Evolutionary conservation across 257 asterid species (phyloP).

Genomic region (Echites panduratus): DNA sequence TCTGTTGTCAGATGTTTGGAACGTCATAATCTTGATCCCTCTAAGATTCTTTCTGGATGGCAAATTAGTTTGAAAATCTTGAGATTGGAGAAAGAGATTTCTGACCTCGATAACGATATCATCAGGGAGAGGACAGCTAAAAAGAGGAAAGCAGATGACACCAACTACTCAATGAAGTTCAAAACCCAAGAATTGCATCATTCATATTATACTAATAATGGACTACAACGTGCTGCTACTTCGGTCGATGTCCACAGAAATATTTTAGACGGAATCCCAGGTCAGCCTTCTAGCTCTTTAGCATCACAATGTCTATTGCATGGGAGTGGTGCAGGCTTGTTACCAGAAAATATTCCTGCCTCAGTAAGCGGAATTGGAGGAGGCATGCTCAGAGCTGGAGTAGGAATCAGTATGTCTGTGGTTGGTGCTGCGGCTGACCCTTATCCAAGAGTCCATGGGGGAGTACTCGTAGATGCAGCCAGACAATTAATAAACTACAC

Average conservation of each 20-base stretch:
- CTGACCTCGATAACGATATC: constrained; percentile 28
- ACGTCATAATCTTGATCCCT: constrained; percentile 52
- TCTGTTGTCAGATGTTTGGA: constrained; percentile 52
- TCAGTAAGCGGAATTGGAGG: not conserved
- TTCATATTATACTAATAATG: constrained; percentile 32
- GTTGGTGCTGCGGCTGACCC: constrained; percentile 31
- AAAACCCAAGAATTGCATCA: constrained; percentile 52
- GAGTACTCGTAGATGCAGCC: constrained; percentile 23
- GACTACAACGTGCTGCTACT: constrained; percentile 19
- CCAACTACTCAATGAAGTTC: constrained; percentile 32
- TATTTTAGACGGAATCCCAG: constrained; percentile 22
- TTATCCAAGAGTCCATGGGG: constrained; percentile 31
- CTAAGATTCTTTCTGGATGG: constrained; percentile 69
- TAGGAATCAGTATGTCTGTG: constrained; percentile 18
- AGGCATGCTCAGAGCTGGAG: constrained; percentile 24
- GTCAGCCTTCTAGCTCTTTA: constrained; percentile 25
- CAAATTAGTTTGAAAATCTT: constrained; percentile 52
- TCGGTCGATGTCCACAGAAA: constrained; percentile 30
- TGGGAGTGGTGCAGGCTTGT: constrained; percentile 47
- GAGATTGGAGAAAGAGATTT: constrained; percentile 48
- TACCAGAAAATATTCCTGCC: constrained; percentile 25
- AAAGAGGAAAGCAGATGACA: constrained; percentile 55
- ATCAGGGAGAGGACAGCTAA: constrained; percentile 28
- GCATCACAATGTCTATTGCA: constrained; percentile 37
- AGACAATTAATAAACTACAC: constrained; percentile 28